Conservation (phyloP, 2,329 filamentous ascomycete species). For the Emmonsiellopsis sp. region DNA sequence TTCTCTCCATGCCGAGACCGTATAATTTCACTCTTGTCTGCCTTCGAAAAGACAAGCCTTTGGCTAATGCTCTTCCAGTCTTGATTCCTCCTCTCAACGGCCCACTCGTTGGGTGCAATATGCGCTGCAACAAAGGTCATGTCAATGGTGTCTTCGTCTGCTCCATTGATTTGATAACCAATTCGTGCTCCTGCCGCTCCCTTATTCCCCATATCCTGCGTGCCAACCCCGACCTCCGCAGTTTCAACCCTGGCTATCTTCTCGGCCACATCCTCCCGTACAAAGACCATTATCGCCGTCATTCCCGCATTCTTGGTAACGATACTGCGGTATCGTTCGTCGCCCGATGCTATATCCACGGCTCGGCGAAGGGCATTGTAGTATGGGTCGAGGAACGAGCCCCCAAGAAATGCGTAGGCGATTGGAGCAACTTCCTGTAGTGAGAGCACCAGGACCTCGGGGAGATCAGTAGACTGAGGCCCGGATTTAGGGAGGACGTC, state of each 20-base stretch:
- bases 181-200: slow-evolving; percentile 75
- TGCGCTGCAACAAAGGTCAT: slow-evolving; percentile 84
- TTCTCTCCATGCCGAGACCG: slow-evolving; percentile 13
- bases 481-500: slow-evolving; percentile 39
- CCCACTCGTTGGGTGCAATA: slow-evolving; percentile 78
- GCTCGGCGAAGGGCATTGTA: slow-evolving; percentile 62
- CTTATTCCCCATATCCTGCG: slow-evolving; percentile 90
- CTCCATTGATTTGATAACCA: slow-evolving; percentile 40
- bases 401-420: slow-evolving; percentile 73
- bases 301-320: slow-evolving; percentile 70
- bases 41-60: slow-evolving; percentile 59
- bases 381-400: slow-evolving; percentile 67
- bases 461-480: slow-evolving; percentile 48
- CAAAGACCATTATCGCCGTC: slow-evolving; percentile 82
- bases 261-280: slow-evolving; percentile 48
- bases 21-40: slow-evolving; percentile 34
- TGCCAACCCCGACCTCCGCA: slow-evolving; percentile 75
- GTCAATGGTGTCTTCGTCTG: slow-evolving; percentile 44
- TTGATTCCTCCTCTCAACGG: slow-evolving; percentile 62
- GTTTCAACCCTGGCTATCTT: slow-evolving; percentile 58
- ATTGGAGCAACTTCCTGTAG: slow-evolving; percentile 88
- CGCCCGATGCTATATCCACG: slow-evolving; percentile 52
- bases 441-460: slow-evolving; percentile 55
- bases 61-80: slow-evolving; percentile 84
- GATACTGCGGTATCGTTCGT: slow-evolving; percentile 57